Evolutionary conservation across 176 grass and related monocot genomes (phyloP).

Genomic region (Saccharum officinarum): DNA sequence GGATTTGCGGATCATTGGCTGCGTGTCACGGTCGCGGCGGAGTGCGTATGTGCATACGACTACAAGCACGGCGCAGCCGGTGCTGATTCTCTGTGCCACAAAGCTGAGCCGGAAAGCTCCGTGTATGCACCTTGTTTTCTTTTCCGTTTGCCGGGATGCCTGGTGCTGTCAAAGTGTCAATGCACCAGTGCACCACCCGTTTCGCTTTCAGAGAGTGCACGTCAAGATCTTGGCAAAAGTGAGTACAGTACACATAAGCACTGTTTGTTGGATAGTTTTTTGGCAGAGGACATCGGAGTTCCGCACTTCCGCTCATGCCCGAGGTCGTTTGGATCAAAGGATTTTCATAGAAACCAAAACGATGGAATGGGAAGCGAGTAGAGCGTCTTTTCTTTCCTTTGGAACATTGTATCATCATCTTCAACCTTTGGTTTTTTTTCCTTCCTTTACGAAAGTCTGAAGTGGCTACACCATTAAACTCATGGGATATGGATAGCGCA

Average conservation of each 20-base stretch:
- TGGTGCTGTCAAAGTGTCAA: background rate
- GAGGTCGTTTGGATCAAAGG: background rate
- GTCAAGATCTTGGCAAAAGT: background rate
- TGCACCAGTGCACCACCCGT: background rate
- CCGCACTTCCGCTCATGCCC: background rate
- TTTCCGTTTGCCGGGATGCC: background rate
- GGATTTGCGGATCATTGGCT: background rate
- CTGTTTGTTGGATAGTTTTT: background rate
- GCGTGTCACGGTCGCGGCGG: background rate
- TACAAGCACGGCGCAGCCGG: background rate
- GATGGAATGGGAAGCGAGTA: background rate
- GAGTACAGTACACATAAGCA: background rate
- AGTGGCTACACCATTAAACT: too few relatives aligned
- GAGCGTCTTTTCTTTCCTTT: background rate
- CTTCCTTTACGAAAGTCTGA: too few relatives aligned
- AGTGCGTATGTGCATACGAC: background rate
- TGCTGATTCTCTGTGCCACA: background rate
- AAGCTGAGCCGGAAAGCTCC: background rate
- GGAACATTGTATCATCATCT: too few relatives aligned
- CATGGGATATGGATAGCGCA: too few relatives aligned
- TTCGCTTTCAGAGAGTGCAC: background rate
- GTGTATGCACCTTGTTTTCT: background rate
- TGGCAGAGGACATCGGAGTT: background rate
- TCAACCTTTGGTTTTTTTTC: too few relatives aligned
- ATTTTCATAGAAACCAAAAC: background rate